Evolutionary conservation across 805 yeast genomes (phyloP).

Genomic region (Candida michaelii): DNA sequence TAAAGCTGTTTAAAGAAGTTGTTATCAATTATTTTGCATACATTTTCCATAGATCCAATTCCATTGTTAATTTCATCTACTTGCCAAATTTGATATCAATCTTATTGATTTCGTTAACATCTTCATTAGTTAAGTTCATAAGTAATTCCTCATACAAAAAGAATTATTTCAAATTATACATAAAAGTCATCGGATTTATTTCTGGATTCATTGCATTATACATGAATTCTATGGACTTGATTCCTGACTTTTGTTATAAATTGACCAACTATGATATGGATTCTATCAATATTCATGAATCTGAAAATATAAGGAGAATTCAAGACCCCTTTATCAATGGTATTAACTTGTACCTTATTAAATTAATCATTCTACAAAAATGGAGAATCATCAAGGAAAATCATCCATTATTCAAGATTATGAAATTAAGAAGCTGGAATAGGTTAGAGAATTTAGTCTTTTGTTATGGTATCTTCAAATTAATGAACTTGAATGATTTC

Average conservation of each 20-base stretch:
- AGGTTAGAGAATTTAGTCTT: constrained; percentile 31
- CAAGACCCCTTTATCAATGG: constrained; percentile 26
- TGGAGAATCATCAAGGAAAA: constrained; percentile 43
- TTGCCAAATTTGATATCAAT: constrained; percentile 38
- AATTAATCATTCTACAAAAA: constrained; percentile 37
- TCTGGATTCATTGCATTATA: constrained; percentile 31
- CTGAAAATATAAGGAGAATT: constrained; percentile 20
- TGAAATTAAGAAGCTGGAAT: constrained; percentile 31
- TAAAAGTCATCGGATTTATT: constrained; percentile 33
- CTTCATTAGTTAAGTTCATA: constrained; percentile 26
- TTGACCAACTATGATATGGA: constrained; percentile 12
- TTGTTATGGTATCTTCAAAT: constrained; percentile 36
- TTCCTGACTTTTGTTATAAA: constrained; percentile 21
- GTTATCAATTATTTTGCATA: constrained; percentile 19
- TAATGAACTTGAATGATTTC: constrained; percentile 39
- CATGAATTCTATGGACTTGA: constrained; percentile 21
- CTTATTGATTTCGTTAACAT: constrained; percentile 32
- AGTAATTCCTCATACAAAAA: constrained; percentile 20
- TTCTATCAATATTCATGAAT: constrained; percentile 10
- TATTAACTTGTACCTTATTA: constrained; percentile 31
- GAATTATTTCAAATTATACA: constrained; percentile 31
- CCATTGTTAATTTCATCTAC: constrained; percentile 35
- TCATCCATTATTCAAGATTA: constrained; percentile 31
- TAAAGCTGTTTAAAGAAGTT: constrained; percentile 11
- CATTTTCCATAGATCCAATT: constrained; percentile 26